These are phyloP conservation scores for Sisymbrium irio DNA, from an alignment of 345 rosid species.

Conservation along the genomic window DNA sequence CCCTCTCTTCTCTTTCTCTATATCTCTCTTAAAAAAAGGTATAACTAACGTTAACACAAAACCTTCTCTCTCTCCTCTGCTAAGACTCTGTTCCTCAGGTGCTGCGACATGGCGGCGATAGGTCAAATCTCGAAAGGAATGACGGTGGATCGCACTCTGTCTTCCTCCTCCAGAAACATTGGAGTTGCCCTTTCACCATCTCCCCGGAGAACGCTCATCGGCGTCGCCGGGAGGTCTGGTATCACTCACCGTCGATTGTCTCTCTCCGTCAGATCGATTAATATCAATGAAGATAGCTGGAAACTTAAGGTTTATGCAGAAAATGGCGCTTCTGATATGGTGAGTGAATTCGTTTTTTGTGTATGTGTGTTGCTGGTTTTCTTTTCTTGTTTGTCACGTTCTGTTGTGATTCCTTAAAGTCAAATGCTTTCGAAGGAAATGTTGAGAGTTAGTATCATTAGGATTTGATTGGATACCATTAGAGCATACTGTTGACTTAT, in stretches of 20 bases:
- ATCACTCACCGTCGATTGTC: constrained; percentile 15
- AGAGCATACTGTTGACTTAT: not conserved
- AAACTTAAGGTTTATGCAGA: constrained; percentile 23
- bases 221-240: constrained; percentile 11
- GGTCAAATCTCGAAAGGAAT: constrained; percentile 37
- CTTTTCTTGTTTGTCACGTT: constrained; percentile 10
- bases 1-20: not conserved
- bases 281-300: constrained; percentile 25
- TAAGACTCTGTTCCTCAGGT: constrained; percentile 25
- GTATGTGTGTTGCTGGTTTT: not conserved
- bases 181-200: constrained; percentile 27
- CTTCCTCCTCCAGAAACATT: constrained; percentile 44
- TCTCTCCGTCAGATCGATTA: constrained; percentile 47
- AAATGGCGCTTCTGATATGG: constrained; percentile 47
- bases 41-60: not conserved
- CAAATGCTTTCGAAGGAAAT: not conserved
- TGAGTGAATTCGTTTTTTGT: constrained; percentile 28
- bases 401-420: not conserved
- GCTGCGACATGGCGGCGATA: constrained; percentile 31
- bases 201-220: constrained; percentile 4
- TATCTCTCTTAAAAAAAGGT: not conserved
- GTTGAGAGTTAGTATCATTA: not conserved
- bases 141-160: constrained; percentile 33
- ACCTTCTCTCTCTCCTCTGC: constrained; percentile 11
- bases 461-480: not conserved